Evolutionary conservation across 2,329 filamentous ascomycete genomes (phyloP).

Genomic region (Monosporascus sp.): DNA sequence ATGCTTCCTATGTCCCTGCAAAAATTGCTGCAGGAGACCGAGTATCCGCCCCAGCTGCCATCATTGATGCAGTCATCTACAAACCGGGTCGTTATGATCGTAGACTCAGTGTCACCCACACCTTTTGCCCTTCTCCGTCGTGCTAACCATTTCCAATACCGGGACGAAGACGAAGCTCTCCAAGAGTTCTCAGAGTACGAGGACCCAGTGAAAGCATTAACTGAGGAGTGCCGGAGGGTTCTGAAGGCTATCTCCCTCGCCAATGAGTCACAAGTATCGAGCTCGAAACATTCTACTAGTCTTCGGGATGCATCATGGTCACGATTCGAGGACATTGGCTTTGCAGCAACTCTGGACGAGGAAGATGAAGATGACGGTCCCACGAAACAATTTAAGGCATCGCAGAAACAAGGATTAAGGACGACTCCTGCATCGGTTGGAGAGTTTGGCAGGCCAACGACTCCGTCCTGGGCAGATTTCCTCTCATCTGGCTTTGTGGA

Average conservation of each 20-base stretch:
- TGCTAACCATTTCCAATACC: slow-evolving; percentile 92
- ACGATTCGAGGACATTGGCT: slow-evolving; percentile 91
- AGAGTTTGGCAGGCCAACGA: slow-evolving; percentile 76
- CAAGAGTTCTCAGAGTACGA: slow-evolving; percentile 83
- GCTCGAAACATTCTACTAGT: slow-evolving; percentile 64
- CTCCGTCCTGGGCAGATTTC: slow-evolving; percentile 97
- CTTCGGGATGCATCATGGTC: slow-evolving; percentile 90
- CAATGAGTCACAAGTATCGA: slow-evolving; percentile 77
- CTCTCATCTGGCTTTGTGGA: slow-evolving; percentile 89
- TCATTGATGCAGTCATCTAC: slow-evolving; percentile 72
- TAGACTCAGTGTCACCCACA: slow-evolving; percentile 89
- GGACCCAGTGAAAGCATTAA: slow-evolving; percentile 80
- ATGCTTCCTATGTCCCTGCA: slow-evolving; percentile 85
- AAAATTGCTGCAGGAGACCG: slow-evolving; percentile 83
- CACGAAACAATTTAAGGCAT: slow-evolving; percentile 33
- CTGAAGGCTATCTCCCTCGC: slow-evolving; percentile 80
- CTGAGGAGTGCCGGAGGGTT: slow-evolving; percentile 89
- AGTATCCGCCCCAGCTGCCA: slow-evolving; percentile 82
- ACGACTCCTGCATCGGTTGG: slow-evolving; percentile 61
- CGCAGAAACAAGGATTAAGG: slow-evolving; percentile 45
- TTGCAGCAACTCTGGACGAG: slow-evolving; percentile 69
- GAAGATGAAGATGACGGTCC: slow-evolving; percentile 59
- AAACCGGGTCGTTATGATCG: slow-evolving; percentile 92
- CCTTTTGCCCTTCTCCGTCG: slow-evolving; percentile 86
- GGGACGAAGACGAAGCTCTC: slow-evolving; percentile 79